A percentile compares a stretch with the other conserved stretches of the same genome.
Evolutionary conservation across 1,139 yeast species (phyloP).

Genomic region (Tardiomyces digboiensis): DNA sequence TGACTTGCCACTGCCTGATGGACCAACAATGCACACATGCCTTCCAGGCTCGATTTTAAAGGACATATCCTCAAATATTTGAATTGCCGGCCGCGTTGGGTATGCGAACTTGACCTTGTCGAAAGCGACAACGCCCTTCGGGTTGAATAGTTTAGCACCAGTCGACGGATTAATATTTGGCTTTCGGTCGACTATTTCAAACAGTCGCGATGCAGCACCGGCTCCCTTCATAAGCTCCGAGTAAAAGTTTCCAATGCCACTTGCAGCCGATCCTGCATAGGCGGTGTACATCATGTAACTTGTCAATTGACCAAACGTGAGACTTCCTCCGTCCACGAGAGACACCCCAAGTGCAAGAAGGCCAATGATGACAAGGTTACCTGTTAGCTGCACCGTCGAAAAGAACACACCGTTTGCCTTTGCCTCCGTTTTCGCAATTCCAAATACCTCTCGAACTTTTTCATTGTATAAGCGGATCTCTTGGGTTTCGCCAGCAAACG

Average conservation of each 20-base stretch:
- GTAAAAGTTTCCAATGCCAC: conserved; percentile 83
- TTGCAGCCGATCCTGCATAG: conserved; percentile 83
- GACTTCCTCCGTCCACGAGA: conserved; percentile 57
- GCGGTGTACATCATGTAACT: conserved; percentile 93
- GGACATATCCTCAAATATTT: conserved; percentile 55
- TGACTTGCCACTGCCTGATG: conserved; percentile 93
- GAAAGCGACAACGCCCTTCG: conserved; percentile 46
- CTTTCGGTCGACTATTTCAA: conserved; percentile 72
- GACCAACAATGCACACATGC: conserved; percentile 91
- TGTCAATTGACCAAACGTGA: conserved; percentile 83
- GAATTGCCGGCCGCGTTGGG: conserved; percentile 76
- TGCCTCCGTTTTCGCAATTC: conserved; percentile 74
- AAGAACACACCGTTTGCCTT: conserved; percentile 52
- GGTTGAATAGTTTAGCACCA: conserved; percentile 37
- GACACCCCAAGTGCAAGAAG: conserved; percentile 75
- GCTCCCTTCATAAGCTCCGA: conserved; percentile 95
- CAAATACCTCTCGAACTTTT: conserved; percentile 65
- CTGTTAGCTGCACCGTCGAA: conserved; percentile 70
- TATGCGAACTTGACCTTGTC: conserved; percentile 63
- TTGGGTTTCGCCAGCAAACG: conserved; percentile 76
- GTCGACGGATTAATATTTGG: conserved; percentile 56
- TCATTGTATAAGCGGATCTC: conserved; percentile 53
- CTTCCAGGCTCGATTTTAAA: conserved; percentile 73
- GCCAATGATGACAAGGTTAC: conserved; percentile 70
- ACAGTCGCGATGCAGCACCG: conserved; percentile 90